phyloP scores from a whole-genome alignment of 2,329 filamentous ascomycete species.

The Monosporascus sp. region DNA sequence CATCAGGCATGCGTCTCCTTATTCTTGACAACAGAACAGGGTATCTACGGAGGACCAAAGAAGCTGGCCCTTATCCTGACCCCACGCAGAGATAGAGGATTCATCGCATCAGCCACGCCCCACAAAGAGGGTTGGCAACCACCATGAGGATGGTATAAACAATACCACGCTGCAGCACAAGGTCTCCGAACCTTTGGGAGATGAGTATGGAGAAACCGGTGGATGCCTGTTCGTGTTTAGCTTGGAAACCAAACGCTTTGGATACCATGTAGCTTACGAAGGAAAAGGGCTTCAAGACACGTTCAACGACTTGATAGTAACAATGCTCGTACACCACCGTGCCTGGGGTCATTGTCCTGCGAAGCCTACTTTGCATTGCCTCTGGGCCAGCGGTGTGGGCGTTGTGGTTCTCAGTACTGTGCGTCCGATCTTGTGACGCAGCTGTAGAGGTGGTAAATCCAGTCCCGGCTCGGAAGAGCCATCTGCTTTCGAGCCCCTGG shows the following conservation, averaged over 20 bases:
- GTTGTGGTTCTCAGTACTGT: conserved; percentile 1
- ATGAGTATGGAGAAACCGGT: conserved; percentile 79
- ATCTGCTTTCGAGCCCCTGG: neutral
- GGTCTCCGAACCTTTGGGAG: conserved; percentile 57
- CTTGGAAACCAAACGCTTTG: too few species aligned
- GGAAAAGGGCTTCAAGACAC: conserved; percentile 65
- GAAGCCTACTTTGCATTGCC: neutral
- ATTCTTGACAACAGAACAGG: conserved; percentile 10
- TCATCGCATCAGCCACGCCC: conserved; percentile 50
- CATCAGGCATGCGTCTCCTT: neutral
- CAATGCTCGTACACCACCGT: conserved; percentile 33
- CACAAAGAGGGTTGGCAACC: conserved; percentile 55
- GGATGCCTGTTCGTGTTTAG: conserved; percentile 35
- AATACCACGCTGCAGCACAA: conserved; percentile 65
- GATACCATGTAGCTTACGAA: conserved; percentile 49
- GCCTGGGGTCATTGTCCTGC: neutral
- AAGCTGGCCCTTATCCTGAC: conserved; percentile 2
- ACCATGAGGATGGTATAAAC: conserved; percentile 69
- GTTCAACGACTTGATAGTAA: conserved; percentile 34
- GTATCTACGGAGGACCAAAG: conserved; percentile 4
- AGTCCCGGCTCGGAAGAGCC: neutral
- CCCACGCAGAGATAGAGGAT: conserved; percentile 9
- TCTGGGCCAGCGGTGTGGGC: neutral
- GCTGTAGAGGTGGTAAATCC: neutral
- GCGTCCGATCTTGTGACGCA: neutral